Conservation (phyloP, 208 protist genomes). For the Trypanosoma cruzi region DNA sequence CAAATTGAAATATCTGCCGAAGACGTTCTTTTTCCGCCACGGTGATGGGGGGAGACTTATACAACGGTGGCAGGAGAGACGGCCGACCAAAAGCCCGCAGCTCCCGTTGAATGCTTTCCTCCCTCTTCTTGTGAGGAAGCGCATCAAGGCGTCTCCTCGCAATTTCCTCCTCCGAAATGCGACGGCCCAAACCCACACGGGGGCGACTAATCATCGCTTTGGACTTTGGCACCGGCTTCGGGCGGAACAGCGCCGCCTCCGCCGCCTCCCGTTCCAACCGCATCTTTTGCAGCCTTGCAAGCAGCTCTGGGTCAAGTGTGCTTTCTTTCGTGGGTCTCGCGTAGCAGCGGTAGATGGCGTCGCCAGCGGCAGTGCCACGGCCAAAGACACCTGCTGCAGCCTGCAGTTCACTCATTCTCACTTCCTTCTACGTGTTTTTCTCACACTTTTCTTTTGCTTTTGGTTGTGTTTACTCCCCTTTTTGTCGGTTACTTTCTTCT, state of each 20-base stretch:
- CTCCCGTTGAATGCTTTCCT: slow-evolving; percentile 58
- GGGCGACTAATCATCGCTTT: slow-evolving; percentile 70
- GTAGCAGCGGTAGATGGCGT: slow-evolving; percentile 91
- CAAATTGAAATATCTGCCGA: slow-evolving; percentile 80
- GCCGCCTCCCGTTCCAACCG: slow-evolving; percentile 63
- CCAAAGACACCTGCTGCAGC: slow-evolving; percentile 67
- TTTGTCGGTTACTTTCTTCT: background rate
- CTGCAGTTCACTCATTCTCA: slow-evolving; percentile 10
- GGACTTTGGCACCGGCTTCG: slow-evolving; percentile 83
- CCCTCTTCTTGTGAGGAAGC: slow-evolving; percentile 68
- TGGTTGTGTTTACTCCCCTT: too few species aligned
- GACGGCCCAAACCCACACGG: slow-evolving; percentile 47
- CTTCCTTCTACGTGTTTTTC: background rate
- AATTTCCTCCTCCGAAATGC: slow-evolving; percentile 50
- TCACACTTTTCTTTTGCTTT: background rate
- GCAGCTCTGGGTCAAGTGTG: slow-evolving; percentile 81
- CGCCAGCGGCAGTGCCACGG: slow-evolving; percentile 83
- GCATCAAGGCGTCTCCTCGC: slow-evolving; percentile 63
- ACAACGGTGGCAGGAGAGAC: slow-evolving; percentile 35
- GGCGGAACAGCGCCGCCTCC: slow-evolving; percentile 60
- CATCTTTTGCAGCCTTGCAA: slow-evolving; percentile 49
- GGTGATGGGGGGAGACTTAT: slow-evolving; percentile 52
- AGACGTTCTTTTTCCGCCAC: slow-evolving; percentile 85
- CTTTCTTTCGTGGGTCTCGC: slow-evolving; percentile 65
- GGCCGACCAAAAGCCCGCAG: slow-evolving; percentile 28